phyloP scores from a whole-genome alignment of 176 grass and related monocot genomes.

The Paspalum notatum region DNA sequence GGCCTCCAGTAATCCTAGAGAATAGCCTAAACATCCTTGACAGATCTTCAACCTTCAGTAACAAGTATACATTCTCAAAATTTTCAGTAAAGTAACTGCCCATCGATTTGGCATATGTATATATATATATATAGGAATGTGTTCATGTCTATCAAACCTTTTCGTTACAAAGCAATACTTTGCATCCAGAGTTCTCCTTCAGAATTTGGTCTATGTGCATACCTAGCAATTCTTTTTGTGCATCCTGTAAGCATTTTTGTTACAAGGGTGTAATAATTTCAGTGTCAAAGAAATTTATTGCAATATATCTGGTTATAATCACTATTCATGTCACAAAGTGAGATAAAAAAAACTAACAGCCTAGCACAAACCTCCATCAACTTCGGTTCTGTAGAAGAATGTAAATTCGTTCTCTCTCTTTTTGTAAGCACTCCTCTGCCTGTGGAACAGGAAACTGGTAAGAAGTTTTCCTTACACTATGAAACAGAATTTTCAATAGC shows the following conservation, averaged over 20 bases:
- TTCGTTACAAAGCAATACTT: constrained; percentile 69
- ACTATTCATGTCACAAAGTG: constrained; percentile 11
- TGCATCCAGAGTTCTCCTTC: constrained; percentile 71
- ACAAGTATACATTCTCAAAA: neutral
- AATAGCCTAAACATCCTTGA: constrained; percentile 89
- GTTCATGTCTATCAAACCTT: constrained; percentile 49
- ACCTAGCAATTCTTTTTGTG: constrained; percentile 58
- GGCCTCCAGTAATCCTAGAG: constrained; percentile 52
- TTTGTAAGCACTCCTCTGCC: constrained; percentile 75
- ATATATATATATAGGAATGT: neutral
- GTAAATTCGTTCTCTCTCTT: constrained; percentile 74
- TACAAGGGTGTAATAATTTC: constrained; percentile 17
- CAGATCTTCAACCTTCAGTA: constrained; percentile 62
- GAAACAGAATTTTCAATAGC: neutral
- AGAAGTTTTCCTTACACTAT: neutral
- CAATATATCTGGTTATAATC: neutral
- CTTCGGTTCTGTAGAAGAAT: constrained; percentile 60
- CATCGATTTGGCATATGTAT: neutral
- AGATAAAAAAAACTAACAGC: neutral
- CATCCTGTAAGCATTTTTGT: constrained; percentile 48
- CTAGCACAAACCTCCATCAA: constrained; percentile 57
- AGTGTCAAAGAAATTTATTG: neutral
- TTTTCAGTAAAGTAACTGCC: neutral
- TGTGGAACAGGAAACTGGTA: constrained; percentile 26
- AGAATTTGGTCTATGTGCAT: constrained; percentile 55